Base-by-base conservation (phyloP, 805 yeast species). In the Nakazawaea laoshanensis region DNA sequence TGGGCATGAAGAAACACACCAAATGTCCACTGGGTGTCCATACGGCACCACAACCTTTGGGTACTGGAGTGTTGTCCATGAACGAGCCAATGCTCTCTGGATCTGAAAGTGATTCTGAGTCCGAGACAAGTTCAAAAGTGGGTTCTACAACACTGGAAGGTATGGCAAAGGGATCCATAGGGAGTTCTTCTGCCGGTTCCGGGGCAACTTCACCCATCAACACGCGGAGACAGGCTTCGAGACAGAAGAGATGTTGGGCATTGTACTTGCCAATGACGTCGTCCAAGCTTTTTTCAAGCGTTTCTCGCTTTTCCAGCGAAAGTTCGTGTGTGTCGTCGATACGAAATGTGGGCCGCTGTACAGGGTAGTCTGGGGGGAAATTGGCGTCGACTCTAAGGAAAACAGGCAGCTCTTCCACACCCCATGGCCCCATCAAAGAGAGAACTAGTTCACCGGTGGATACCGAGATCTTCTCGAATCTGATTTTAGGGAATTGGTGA, bases 1-100 rank as follows among this genome's bases (percentile, higher is more conserved):
- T 64, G 0, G 80, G 76, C 7, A 79, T 70, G 55, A 85, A 86
- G 47, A 88, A 88, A 48, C 95, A 84, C 1, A 88, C 79, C 32
- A 88, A 59, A 38, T 74, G 74, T 0, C 96, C 96, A 3, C 73
- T 68, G 9, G 74, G 67, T 0, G 94, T 67, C 95, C 96, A 88
- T 2, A 74, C 62, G 0, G 95, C 96, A 7, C 96, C 96, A 59
- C 95, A 88, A 7, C 87, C 92, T 48, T 84, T 87, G 0, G 96
- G 96, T 10, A 88, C 68, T 0, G 96, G 96, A 0, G 95, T 84
- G 25, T 85, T 77, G 48, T 85, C 94, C 52, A 4, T 42, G 33
- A 40, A 52, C 42, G 29, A 45, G 36, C 16, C 22, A 4, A 10
- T 5, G 37, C 47, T 56, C 12, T 59, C 60, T 19, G 46, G 50